Conservation (phyloP, 129 eudicot genomes). For the Mikania micrantha region DNA sequence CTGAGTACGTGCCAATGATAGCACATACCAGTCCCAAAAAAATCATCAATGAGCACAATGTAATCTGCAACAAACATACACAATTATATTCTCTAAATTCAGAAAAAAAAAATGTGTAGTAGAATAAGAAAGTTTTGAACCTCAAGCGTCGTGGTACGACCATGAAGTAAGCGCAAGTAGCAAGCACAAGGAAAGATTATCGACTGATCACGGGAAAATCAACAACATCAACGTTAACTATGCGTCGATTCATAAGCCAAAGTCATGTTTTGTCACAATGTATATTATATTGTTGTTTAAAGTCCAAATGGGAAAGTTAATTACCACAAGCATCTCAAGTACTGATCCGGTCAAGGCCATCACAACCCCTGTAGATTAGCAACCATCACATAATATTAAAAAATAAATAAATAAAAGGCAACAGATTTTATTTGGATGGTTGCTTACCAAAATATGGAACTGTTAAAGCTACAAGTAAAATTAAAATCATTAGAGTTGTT, state of each 20-base stretch:
- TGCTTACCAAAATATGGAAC: conserved; percentile 71
- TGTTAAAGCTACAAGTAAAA: conserved; percentile 47
- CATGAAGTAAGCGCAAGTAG: conserved; percentile 45
- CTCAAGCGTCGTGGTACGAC: conserved; percentile 34
- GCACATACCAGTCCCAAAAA: conserved; percentile 39
- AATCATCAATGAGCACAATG: conserved; percentile 28
- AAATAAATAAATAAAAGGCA: no score
- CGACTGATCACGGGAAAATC: conserved; percentile 33
- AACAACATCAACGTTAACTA: not conserved
- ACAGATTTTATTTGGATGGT: not conserved
- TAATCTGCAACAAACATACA: conserved; percentile 30
- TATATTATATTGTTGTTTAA: no score
- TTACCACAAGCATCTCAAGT: conserved; percentile 56
- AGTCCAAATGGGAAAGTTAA: conserved; percentile 29
- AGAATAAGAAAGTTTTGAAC: conserved; percentile 9
- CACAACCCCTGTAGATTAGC: conserved; percentile 46
- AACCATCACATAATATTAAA: no score
- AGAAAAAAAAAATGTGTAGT: not conserved
- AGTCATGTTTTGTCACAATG: no score
- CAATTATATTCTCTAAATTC: not conserved
- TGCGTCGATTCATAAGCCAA: no score
- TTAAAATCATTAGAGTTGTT: conserved; percentile 41
- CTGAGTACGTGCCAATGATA: conserved; percentile 54
- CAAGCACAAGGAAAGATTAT: conserved; percentile 60
- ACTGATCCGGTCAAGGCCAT: conserved; percentile 74